phyloP scores from a whole-genome alignment of 805 yeast species.

The Spathaspora boniae region DNA sequence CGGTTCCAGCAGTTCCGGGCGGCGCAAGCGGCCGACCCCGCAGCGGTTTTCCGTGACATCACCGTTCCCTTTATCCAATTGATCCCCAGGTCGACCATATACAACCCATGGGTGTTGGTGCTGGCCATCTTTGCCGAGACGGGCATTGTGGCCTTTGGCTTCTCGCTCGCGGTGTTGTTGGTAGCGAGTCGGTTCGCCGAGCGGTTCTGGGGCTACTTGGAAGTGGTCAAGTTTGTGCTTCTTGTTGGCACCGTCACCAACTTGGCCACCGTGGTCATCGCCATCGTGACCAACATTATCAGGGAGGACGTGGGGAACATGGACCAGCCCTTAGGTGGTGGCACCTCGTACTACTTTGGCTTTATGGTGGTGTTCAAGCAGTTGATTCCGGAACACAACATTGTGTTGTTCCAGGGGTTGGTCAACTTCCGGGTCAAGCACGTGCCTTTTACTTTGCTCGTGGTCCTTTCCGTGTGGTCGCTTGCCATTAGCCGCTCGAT shows the following conservation, averaged over 20 bases:
- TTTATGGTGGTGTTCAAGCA: constrained; percentile 56
- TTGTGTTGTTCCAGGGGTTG: constrained; percentile 44
- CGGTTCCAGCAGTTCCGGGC: constrained; percentile 32
- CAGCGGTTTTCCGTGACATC: constrained; percentile 33
- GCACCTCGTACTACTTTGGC: constrained; percentile 50
- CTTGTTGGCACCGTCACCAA: constrained; percentile 59
- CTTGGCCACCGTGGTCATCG: constrained; percentile 43
- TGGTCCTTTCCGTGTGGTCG: constrained; percentile 34
- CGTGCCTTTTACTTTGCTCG: constrained; percentile 48
- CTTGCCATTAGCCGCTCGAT: constrained; percentile 27
- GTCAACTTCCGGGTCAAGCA: constrained; percentile 56
- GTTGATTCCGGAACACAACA: constrained; percentile 54
- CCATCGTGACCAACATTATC: constrained; percentile 34
- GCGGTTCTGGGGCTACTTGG: constrained; percentile 48
- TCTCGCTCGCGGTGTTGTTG: constrained; percentile 35
- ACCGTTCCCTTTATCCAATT: constrained; percentile 59
- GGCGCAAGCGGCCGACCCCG: constrained; percentile 8
- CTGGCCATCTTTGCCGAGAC: constrained; percentile 66
- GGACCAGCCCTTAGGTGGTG: constrained; percentile 49
- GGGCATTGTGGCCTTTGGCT: constrained; percentile 41
- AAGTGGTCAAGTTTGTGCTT: constrained; percentile 48
- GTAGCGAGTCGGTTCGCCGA: constrained; percentile 46
- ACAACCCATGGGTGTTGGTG: constrained; percentile 62
- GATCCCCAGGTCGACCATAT: constrained; percentile 54
- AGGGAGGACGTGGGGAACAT: constrained; percentile 34